phyloP scores from a whole-genome alignment of 345 rosid genomes.

The Eutrema heterophyllum region DNA sequence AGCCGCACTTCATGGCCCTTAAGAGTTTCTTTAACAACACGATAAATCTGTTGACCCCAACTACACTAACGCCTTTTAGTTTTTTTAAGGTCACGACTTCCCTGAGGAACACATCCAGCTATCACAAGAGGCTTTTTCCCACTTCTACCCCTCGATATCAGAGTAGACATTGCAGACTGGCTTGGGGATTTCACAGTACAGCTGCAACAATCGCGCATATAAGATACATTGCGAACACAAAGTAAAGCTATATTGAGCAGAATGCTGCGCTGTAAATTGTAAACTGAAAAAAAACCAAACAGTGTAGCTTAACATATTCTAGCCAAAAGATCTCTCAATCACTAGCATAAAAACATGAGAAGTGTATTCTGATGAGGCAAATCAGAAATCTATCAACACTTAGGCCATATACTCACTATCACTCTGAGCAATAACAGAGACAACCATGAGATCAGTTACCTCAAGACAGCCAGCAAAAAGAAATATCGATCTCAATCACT shows the following conservation, averaged over 20 bases:
- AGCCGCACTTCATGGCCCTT: slow-evolving; percentile 96
- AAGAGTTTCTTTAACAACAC: slow-evolving; percentile 92
- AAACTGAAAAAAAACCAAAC: neutral
- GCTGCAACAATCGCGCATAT: slow-evolving; percentile 38
- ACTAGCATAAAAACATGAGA: neutral
- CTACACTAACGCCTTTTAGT: slow-evolving; percentile 80
- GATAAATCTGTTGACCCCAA: slow-evolving; percentile 98
- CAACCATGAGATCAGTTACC: too few species aligned
- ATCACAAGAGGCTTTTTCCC: slow-evolving; percentile 75
- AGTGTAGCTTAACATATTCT: neutral
- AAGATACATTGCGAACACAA: neutral
- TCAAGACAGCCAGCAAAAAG: too few species aligned
- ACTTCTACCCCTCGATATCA: slow-evolving; percentile 63
- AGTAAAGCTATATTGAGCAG: neutral
- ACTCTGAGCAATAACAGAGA: too few species aligned
- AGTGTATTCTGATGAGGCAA: neutral
- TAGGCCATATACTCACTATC: too few species aligned
- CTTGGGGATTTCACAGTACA: slow-evolving; percentile 93
- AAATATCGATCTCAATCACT: too few species aligned
- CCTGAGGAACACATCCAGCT: slow-evolving; percentile 98
- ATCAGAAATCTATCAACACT: neutral
- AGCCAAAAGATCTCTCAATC: neutral
- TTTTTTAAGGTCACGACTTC: slow-evolving; percentile 78
- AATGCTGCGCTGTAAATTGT: neutral
- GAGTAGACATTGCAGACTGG: slow-evolving; percentile 90